phyloP scores from a whole-genome alignment of 2,329 filamentous ascomycete genomes.

The Verticillium nubilum region DNA sequence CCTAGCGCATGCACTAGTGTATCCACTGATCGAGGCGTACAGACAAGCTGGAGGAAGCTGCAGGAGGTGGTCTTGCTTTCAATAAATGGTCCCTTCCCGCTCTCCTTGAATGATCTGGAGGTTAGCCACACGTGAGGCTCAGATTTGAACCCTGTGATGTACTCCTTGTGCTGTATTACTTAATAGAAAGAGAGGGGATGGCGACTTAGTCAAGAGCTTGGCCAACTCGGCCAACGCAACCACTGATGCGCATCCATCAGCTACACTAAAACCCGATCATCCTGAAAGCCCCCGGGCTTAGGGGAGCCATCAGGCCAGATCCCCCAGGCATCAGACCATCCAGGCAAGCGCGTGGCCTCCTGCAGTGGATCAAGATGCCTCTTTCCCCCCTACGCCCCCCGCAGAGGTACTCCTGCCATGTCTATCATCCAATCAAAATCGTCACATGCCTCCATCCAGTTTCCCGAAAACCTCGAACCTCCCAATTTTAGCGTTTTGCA shows the following conservation, averaged over 20 bases:
- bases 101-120: too few species aligned
- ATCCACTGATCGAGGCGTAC: background rate
- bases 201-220: too few species aligned
- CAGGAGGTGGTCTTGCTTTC: background rate
- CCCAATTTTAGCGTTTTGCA: background rate
- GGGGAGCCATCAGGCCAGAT: background rate
- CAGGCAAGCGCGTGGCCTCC: background rate
- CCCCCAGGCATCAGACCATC: background rate
- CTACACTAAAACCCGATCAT: background rate
- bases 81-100: too few species aligned
- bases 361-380: background rate
- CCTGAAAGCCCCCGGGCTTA: background rate
- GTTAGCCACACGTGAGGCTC: too few species aligned
- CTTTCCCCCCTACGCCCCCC: background rate
- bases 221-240: too few species aligned
- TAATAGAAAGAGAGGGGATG: too few species aligned
- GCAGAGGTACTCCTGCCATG: background rate
- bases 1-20: background rate
- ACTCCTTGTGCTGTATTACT: too few species aligned
- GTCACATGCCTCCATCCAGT: background rate
- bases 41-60: background rate
- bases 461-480: conserved; percentile 4
- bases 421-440: background rate
- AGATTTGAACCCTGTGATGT: too few species aligned
- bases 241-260: too few species aligned